Base-by-base conservation (phyloP, 257 asterid species). In the Datura wrightii region DNA sequence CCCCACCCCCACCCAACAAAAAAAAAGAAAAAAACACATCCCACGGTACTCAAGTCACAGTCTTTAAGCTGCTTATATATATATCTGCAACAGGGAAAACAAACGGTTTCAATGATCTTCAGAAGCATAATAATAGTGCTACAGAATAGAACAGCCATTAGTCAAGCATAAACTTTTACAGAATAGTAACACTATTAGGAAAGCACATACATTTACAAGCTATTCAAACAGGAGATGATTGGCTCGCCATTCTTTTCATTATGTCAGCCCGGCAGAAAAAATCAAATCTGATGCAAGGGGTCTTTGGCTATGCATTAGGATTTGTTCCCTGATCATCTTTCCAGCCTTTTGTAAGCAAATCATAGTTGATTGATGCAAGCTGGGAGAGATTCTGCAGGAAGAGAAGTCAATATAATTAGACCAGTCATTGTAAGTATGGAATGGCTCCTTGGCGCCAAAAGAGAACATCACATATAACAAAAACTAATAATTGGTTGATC, bases 341-440 rank as follows among this genome's bases (percentile, higher is more conserved):
- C 90, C 89, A 90, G 78, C 98, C 98, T 87, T 95, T 95, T 1
- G 94, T 87, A 74, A 95, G 97, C 92, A 95, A 88, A 92, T 95
- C 99, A 62, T 95, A 95, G 60, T 95, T 95, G 89, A 95, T 95
- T n/a, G 98, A 94, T 8, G 98, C 99, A 24, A 95, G 99, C 92
- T 95, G 99, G 65, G 99, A 93, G 72, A 94, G 95, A 90, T 95
- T 95, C 98, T 95, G 97, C 53, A 34, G 44, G 79, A 67, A 54
- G 60, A 39, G n/a, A 52, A 79, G 13, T 8, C 50, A 44, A 55
- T 42, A 79, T 15, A 46, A 60, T 10, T 62, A 39, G 48, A 54
- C 56, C 37, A 36, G 82, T 2, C 41, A 7, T 3, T 14, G 15
- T 14, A 78, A 74, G 41, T 74, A 50, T 52, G 63, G 42, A 50